Evolutionary conservation across 805 yeast genomes (phyloP).

Genomic region (Jamesozyma spencerorum): DNA sequence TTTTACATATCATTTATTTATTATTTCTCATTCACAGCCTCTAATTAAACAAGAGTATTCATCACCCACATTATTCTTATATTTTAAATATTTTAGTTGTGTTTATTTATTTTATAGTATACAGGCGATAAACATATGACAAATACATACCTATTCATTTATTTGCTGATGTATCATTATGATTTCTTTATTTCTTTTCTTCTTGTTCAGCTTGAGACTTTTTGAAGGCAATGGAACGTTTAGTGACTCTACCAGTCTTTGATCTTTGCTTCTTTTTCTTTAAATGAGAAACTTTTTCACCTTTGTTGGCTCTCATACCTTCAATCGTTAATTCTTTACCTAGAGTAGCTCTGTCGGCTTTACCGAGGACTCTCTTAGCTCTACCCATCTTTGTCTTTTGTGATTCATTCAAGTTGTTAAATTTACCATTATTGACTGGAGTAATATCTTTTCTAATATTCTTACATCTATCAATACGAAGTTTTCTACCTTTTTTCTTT

Average conservation of each 20-base stretch:
- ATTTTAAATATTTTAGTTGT: not conserved
- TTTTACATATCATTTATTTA: not conserved
- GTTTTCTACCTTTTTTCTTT: conserved; percentile 40
- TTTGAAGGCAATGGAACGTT: conserved; percentile 37
- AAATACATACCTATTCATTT: not conserved
- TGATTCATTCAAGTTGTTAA: conserved; percentile 40
- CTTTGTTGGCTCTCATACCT: conserved; percentile 72
- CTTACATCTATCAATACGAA: conserved; percentile 71
- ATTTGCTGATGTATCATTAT: not conserved
- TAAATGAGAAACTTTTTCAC: conserved; percentile 48
- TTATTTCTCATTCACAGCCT: not conserved
- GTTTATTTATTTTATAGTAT: not conserved
- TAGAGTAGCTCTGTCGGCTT: conserved; percentile 64
- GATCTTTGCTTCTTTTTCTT: conserved; percentile 42
- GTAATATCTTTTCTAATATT: conserved; percentile 26
- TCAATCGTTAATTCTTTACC: conserved; percentile 52
- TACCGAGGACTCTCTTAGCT: conserved; percentile 65
- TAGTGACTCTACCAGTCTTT: conserved; percentile 39
- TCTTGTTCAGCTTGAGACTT: conserved; percentile 17
- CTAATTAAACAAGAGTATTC: not conserved
- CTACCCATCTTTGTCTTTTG: conserved; percentile 76
- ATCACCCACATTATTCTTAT: not conserved
- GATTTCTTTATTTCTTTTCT: not conserved
- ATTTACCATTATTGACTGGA: conserved; percentile 18
- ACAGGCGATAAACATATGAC: not conserved